Base-by-base conservation (phyloP, 129 eudicot species). In the Tagetes erecta region DNA sequence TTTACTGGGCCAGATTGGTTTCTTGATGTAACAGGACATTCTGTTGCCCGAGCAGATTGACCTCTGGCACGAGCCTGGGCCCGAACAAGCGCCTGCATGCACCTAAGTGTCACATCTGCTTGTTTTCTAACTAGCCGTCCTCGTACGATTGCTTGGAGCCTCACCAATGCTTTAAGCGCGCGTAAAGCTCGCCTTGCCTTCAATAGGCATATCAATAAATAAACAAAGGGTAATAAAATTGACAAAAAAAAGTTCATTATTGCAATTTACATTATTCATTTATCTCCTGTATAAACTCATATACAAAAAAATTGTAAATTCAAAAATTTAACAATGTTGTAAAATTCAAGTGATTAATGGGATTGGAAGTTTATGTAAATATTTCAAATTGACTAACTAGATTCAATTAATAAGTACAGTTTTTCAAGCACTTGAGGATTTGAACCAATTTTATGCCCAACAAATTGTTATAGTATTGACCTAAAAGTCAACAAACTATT, bases 31-130 rank as follows among this genome's bases (percentile, higher is more conserved):
- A 60, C 51, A 3, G 62, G 78, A 20, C 72, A 83, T 53, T 83
- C 88, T 8, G 85, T 41, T 8, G 86, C 67, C n/a, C 71, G 90
- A 50, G 14, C 71, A 55, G 81, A 73, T 3, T 79, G 90, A 70
- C 94, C 90, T 67, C 88, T 80, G 8, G 83, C 94, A 12, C 93
- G 92, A 60, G 90, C 88, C 73, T 95, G 99, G 20, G 83, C 97
- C 67, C 92, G 72, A 74, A 91, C 99, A 80, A 95, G 96, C 78
- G 99, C 96, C 74, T 95, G 97, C 99, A 95, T 95, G 78, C 99
- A 95, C 85, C 94, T 75, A 9, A 91, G 81, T 1, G 99, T 95
- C 52, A 91, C 88, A 45, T 83, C 97, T 8, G 99, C 99, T 79
- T 84, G 96, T 81, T 91, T 95, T 75, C 99, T 85, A 14, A 95